Evolutionary conservation across 306 rosid genomes (phyloP).

Genomic region (Gleditsia sinensis): DNA sequence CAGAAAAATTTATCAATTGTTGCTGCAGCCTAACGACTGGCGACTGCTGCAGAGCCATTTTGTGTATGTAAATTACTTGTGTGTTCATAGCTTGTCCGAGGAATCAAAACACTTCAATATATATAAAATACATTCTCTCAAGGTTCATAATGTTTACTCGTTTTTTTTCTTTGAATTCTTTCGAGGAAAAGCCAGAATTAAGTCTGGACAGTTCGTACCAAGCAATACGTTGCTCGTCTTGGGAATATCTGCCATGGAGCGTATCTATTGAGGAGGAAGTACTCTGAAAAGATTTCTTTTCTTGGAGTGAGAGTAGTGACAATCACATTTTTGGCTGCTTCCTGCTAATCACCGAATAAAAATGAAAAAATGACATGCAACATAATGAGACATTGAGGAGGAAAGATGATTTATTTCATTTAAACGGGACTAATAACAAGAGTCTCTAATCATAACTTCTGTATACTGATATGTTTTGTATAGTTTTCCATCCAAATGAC

Average conservation of each 20-base stretch:
- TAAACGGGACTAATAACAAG: too few species aligned
- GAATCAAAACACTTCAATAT: conserved; percentile 24
- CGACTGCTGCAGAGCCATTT: conserved; percentile 49
- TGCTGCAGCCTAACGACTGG: conserved; percentile 47
- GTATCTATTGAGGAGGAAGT: neutral
- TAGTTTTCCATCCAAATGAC: neutral
- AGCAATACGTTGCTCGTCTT: too few species aligned
- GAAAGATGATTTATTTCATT: neutral
- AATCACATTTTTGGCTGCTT: neutral
- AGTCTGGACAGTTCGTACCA: too few species aligned
- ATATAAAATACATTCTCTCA: conserved; percentile 34
- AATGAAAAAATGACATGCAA: neutral
- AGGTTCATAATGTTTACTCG: conserved; percentile 2
- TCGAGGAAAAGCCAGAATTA: too few species aligned
- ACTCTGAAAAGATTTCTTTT: neutral
- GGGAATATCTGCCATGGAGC: neutral
- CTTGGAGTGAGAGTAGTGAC: neutral
- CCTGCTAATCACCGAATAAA: neutral
- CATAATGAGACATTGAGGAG: neutral
- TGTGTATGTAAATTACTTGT: conserved; percentile 44
- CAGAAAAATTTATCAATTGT: conserved; percentile 22
- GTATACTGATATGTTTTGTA: too few species aligned
- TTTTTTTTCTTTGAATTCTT: neutral
- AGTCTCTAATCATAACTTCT: too few species aligned
- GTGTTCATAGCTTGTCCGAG: conserved; percentile 37